These are phyloP conservation scores for Pistacia vera DNA, from an alignment of 345 rosid genomes.

Conservation along the genomic window DNA sequence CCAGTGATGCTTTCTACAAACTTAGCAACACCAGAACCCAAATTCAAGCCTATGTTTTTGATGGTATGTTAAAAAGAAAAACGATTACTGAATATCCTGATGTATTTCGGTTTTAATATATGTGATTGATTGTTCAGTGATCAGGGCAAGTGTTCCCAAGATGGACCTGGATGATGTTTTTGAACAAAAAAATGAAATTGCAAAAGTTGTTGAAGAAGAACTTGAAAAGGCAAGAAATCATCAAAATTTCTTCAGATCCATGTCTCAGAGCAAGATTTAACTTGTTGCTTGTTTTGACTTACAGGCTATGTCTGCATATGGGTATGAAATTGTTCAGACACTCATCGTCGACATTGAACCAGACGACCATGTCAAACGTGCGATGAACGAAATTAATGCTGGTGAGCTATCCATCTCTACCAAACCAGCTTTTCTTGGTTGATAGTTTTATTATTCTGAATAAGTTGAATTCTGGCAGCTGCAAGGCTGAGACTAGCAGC, in stretches of 20 bases:
- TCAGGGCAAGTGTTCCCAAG: conserved; percentile 59
- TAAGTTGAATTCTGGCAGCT: conserved; percentile 27
- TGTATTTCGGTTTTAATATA: background rate
- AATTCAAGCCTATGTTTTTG: conserved; percentile 58
- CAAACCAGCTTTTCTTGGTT: background rate
- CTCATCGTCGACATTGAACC: conserved; percentile 61
- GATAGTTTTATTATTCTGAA: background rate
- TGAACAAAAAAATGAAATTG: conserved; percentile 63
- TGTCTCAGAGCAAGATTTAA: background rate
- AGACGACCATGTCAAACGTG: conserved; percentile 51
- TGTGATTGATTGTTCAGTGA: conserved; percentile 29
- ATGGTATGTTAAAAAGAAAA: conserved; percentile 31
- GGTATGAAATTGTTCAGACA: conserved; percentile 57
- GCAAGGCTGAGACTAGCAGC: conserved; percentile 62
- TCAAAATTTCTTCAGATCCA: background rate
- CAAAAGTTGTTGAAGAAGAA: conserved; percentile 55
- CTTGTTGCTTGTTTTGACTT: background rate
- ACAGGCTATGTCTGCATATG: conserved; percentile 60
- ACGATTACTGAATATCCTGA: background rate
- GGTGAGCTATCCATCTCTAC: conserved; percentile 25
- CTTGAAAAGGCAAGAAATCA: conserved; percentile 46
- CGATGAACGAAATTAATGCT: conserved; percentile 60
- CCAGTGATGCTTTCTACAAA: conserved; percentile 57
- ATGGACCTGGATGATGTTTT: conserved; percentile 51
- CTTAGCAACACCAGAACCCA: conserved; percentile 57